Conservation (phyloP, 768 basidiomycete species). For the Lentinus tigrinus region DNA sequence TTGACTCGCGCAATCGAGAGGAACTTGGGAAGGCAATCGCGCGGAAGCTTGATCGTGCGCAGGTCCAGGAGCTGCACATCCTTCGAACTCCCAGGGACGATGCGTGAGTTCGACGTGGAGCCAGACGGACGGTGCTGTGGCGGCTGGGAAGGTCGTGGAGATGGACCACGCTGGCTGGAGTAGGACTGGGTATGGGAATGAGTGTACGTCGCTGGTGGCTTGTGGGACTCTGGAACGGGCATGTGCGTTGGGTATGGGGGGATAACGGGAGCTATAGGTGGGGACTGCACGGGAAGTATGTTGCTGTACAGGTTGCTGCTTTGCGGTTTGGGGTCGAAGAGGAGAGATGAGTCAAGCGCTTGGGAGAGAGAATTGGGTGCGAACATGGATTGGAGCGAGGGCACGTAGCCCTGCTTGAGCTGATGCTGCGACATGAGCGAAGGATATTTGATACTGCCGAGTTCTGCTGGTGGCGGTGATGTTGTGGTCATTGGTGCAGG, state of each 20-base stretch:
- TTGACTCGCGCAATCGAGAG: constrained; percentile 75
- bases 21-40: constrained; percentile 73
- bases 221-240: constrained; percentile 15
- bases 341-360: constrained; percentile 40
- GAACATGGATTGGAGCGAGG: constrained; percentile 79
- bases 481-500: constrained; percentile 69
- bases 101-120: constrained; percentile 21
- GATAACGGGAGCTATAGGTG: constrained; percentile 22
- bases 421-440: constrained; percentile 80
- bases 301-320: constrained; percentile 22
- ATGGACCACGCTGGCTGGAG: constrained; percentile 18
- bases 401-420: constrained; percentile 72
- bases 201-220: constrained; percentile 10
- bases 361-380: constrained; percentile 22
- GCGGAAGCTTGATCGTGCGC: constrained; percentile 67
- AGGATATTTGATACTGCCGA: constrained; percentile 55
- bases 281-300: constrained; percentile 36
- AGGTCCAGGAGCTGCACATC: constrained; percentile 43
- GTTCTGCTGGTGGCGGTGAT: constrained; percentile 58
- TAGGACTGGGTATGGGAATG: constrained; percentile 8
- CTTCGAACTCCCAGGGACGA: constrained; percentile 26
- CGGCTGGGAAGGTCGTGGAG: constrained; percentile 30
- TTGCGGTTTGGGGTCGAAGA: constrained; percentile 37
- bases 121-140: constrained; percentile 27
- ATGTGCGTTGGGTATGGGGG: constrained; percentile 20